phyloP scores from a whole-genome alignment of 768 basidiomycete species.

The Pulveroboletus sp. region DNA sequence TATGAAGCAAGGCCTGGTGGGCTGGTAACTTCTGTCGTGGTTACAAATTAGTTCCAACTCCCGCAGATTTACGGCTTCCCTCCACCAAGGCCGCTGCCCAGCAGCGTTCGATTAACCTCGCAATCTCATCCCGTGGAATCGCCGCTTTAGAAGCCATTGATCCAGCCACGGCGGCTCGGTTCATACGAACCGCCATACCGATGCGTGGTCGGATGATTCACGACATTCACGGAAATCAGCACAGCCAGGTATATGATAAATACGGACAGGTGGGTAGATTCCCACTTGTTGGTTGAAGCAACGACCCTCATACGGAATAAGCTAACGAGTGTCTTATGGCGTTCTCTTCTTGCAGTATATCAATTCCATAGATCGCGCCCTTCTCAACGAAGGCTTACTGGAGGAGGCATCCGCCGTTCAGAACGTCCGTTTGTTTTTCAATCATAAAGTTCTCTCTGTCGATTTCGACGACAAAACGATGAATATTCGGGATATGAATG shows the following conservation, averaged over 20 bases:
- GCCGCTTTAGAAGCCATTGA: constrained; percentile 83
- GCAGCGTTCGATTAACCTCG: constrained; percentile 93
- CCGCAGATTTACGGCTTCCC: constrained; percentile 67
- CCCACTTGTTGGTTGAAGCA: constrained; percentile 7
- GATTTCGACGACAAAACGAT: constrained; percentile 69
- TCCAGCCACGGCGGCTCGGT: constrained; percentile 59
- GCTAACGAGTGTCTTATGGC: constrained; percentile 24
- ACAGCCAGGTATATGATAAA: constrained; percentile 86
- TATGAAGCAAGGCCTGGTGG: constrained; percentile 79
- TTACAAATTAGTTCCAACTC: constrained; percentile 13
- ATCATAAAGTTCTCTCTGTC: constrained; percentile 71
- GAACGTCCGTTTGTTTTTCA: constrained; percentile 70
- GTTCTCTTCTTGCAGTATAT: constrained; percentile 61
- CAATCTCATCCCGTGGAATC: constrained; percentile 91
- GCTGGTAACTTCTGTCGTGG: constrained; percentile 13
- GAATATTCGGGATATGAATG: constrained; percentile 44
- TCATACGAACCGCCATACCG: constrained; percentile 79
- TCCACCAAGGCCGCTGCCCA: constrained; percentile 60
- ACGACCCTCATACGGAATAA: constrained; percentile 15
- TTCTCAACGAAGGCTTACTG: constrained; percentile 84
- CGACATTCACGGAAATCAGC: constrained; percentile 59
- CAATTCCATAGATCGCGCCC: constrained; percentile 86
- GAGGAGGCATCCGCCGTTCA: constrained; percentile 61
- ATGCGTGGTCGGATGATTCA: constrained; percentile 98
- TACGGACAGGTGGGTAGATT: constrained; percentile 70